These are phyloP conservation scores for Kurtzmaniella fragi DNA, from an alignment of 805 yeast species.

Conservation along the genomic window DNA sequence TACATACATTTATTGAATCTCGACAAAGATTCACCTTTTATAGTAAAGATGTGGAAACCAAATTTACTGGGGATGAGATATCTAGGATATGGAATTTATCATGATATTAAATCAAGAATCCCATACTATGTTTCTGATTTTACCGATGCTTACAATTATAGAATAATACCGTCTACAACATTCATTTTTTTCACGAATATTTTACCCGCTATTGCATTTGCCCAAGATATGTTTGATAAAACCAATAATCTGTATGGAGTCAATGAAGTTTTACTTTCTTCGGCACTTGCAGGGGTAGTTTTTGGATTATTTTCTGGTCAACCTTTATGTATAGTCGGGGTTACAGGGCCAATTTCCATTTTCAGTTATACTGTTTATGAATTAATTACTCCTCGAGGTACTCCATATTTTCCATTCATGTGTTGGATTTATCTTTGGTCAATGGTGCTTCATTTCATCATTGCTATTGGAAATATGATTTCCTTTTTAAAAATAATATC, in stretches of 20 bases:
- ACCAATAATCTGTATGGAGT: constrained; percentile 86
- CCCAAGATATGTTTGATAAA: constrained; percentile 94
- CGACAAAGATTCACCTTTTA: not conserved
- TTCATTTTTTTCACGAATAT: constrained; percentile 86
- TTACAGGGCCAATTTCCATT: constrained; percentile 91
- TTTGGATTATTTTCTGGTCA: constrained; percentile 87
- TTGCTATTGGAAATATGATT: constrained; percentile 68
- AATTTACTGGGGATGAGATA: constrained; percentile 9
- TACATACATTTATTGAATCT: too few species aligned
- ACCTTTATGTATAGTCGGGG: constrained; percentile 93
- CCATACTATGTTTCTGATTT: constrained; percentile 78
- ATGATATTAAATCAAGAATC: constrained; percentile 45
- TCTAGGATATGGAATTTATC: constrained; percentile 46
- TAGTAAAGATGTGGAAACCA: not conserved
- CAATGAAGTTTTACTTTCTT: constrained; percentile 78
- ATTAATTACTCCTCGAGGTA: constrained; percentile 50
- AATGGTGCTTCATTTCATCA: constrained; percentile 68
- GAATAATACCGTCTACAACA: constrained; percentile 81
- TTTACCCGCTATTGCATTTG: constrained; percentile 91
- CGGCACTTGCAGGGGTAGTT: constrained; percentile 84
- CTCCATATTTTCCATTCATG: constrained; percentile 83
- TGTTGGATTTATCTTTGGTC: constrained; percentile 95
- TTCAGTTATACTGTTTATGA: constrained; percentile 88
- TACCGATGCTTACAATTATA: constrained; percentile 75
- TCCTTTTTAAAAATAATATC: constrained; percentile 67